These are phyloP conservation scores for Dryadomyces quercivorus DNA, from an alignment of 2,329 filamentous ascomycete genomes.

Conservation along the genomic window DNA sequence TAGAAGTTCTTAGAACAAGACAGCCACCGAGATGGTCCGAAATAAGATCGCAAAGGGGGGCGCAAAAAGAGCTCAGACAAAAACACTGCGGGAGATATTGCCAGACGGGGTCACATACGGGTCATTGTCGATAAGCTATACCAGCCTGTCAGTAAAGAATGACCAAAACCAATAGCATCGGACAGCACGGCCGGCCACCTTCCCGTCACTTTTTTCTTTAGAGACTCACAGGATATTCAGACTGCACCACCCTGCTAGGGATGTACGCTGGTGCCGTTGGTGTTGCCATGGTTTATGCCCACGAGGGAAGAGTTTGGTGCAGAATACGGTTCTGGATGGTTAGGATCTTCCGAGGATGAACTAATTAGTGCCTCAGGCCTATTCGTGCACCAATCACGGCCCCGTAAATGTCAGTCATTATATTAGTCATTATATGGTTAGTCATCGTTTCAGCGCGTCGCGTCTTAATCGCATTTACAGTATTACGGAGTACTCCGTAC, in stretches of 20 bases:
- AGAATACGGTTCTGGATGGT: background rate
- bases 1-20: constrained; percentile 14
- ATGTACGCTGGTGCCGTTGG: constrained; percentile 36
- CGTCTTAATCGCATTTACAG: background rate
- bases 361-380: constrained; percentile 10
- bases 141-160: constrained; percentile 9
- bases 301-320: constrained; percentile 3
- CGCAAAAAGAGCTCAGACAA: background rate
- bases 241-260: constrained; percentile 67
- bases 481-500: background rate
- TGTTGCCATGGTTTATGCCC: constrained; percentile 24
- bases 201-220: constrained; percentile 12
- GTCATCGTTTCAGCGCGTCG: background rate
- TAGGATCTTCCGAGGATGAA: constrained; percentile 7
- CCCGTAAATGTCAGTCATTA: constrained; percentile 9
- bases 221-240: constrained; percentile 71
- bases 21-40: background rate
- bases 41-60: background rate
- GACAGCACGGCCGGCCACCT: background rate
- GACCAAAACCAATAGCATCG: background rate
- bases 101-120: constrained; percentile 49
- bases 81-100: too few species aligned
- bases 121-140: constrained; percentile 96
- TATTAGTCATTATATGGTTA: constrained; percentile 7
- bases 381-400: constrained; percentile 7